phyloP scores from a whole-genome alignment of 2,329 filamentous ascomycete species.

The Cladosporium sp. region DNA sequence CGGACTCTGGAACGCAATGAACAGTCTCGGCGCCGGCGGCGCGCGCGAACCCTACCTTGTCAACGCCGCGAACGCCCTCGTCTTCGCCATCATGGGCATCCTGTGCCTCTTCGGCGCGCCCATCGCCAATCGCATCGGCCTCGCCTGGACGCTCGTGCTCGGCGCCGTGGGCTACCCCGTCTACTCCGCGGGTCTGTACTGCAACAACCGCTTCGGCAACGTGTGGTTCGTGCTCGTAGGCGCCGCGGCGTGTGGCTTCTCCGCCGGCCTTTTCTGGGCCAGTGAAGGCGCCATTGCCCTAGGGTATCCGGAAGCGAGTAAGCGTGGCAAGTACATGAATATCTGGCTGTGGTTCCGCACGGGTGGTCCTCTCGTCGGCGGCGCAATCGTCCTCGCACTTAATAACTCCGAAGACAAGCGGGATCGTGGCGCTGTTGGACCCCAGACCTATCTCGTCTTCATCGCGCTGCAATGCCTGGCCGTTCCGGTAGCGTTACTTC shows the following conservation, averaged over 20 bases:
- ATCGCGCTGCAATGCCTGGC: constrained; percentile 38
- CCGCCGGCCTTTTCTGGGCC: constrained; percentile 50
- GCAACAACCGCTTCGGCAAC: constrained; percentile 49
- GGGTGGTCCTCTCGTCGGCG: constrained; percentile 46
- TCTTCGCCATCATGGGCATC: constrained; percentile 46
- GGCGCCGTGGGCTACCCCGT: constrained; percentile 47
- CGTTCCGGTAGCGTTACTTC: constrained; percentile 36
- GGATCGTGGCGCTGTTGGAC: constrained; percentile 32
- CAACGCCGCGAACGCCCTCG: constrained; percentile 50
- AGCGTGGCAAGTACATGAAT: constrained; percentile 46
- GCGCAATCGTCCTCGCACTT: constrained; percentile 44
- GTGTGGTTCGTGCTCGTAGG: constrained; percentile 50
- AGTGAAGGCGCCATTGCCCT: constrained; percentile 48
- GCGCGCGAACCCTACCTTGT: constrained; percentile 50
- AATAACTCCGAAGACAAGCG: constrained; percentile 44
- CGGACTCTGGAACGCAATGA: constrained; percentile 55
- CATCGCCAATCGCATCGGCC: constrained; percentile 47
- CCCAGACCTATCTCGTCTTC: constrained; percentile 41
- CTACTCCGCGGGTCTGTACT: constrained; percentile 47
- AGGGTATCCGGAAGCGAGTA: constrained; percentile 46
- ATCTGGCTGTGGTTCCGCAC: constrained; percentile 50
- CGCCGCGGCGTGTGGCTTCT: constrained; percentile 46
- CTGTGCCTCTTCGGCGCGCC: constrained; percentile 47
- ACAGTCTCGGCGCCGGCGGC: constrained; percentile 50
- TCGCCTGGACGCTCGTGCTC: constrained; percentile 43